Base-by-base conservation (phyloP, 179 eudicot species). In the Spinacia oleracea region DNA sequence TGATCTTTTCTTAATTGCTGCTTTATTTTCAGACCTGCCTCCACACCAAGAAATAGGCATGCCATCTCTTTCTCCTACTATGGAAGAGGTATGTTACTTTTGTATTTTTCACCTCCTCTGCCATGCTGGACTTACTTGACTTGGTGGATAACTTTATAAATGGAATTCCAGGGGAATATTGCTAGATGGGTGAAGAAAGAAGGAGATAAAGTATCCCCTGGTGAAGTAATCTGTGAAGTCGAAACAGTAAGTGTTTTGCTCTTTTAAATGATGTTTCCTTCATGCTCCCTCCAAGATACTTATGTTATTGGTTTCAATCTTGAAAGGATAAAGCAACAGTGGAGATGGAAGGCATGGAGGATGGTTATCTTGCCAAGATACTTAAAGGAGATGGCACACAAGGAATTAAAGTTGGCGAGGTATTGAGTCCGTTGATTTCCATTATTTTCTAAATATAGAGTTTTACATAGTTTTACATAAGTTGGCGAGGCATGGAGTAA, bases 281-380 rank as follows among this genome's bases (percentile, higher is more conserved):
- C 4, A 34, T 11, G 35, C 51, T 74, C 6, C 29, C 58, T 68
- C 23, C 25, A 60, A 48, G 71, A 6, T 75, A 21, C 72, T 72
- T 68, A 72, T 21, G 21, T 78, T 64, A 60, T 25, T 46, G 56
- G 45, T 66, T 67, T 62, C 34, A 45, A 40, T 12, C 34, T 56
- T 51, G 10, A 75, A 77, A 95, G 99, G 99, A 96, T 81, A 96
- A 96, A 89, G 98, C 99, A 18, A 93, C 98, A 12, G 99, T 96
- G 53, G 99, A 96, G 85, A 90, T 96, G 99, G 99, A 96, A 81
- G 89, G 92, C 88, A 93, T 96, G 99, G 99, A 96, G 89, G 99
- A 96, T 56, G 99, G 99, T 46, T 96, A 85, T 83, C 82, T 94
- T 67, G 97, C 98, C 81, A 93, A 95, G 89, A 95, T 95, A 55